A percentile compares a stretch with the other conserved stretches of the same genome.
Evolutionary conservation across 2,329 filamentous ascomycete genomes (phyloP).

Genomic region (Aspergillus pseudoglaucus): DNA sequence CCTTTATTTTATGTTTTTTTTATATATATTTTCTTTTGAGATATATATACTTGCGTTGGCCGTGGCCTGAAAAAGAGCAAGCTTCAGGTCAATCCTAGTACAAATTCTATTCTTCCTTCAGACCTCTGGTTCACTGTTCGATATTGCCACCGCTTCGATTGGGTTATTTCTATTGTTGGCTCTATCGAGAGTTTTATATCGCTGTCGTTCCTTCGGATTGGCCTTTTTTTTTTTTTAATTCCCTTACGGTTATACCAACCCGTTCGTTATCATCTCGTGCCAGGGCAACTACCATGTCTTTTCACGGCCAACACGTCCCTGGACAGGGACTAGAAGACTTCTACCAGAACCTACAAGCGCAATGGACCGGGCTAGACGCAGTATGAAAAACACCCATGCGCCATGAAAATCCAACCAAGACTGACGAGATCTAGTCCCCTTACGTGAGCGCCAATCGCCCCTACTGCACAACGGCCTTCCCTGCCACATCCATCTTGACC

Average conservation of each 20-base stretch:
- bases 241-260: not conserved
- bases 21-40: constrained; percentile 4
- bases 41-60: not conserved
- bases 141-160: constrained; percentile 1
- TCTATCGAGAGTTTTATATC: constrained; percentile 20
- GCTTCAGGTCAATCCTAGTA: too few species aligned
- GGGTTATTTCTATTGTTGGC: constrained; percentile 5
- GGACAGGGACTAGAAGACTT: constrained; percentile 23
- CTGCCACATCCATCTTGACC: constrained; percentile 26
- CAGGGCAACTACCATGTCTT: constrained; percentile 22
- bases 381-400: constrained; percentile 18
- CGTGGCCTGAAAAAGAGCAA: not conserved
- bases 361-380: constrained; percentile 24
- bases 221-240: not conserved
- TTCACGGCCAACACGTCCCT: constrained; percentile 15
- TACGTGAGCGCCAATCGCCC: constrained; percentile 23
- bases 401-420: not conserved
- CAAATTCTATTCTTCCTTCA: not conserved
- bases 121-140: not conserved
- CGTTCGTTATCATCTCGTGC: constrained; percentile 4
- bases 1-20: constrained; percentile 10
- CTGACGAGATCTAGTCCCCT: constrained; percentile 14
- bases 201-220: constrained; percentile 4
- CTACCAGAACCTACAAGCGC: constrained; percentile 20
- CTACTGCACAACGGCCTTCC: constrained; percentile 28